Conservation (phyloP, 192 early-diverging fungal species). For the Gryganskiella cystojenkinii region DNA sequence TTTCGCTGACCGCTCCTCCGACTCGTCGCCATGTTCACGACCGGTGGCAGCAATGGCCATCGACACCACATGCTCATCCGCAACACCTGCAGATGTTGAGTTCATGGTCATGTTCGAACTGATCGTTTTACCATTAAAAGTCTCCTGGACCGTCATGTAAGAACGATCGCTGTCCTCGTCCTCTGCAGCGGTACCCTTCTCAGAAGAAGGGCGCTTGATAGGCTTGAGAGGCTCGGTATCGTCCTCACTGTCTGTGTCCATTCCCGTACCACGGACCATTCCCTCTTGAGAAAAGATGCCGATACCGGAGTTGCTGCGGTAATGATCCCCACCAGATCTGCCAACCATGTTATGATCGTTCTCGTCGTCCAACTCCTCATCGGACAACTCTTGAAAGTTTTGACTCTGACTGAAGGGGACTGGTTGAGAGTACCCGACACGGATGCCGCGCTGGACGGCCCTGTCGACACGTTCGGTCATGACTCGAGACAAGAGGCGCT, state of each 20-base stretch:
- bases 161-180: constrained; percentile 46
- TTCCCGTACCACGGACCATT: constrained; percentile 38
- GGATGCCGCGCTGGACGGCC: constrained; percentile 37
- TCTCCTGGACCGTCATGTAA: constrained; percentile 45
- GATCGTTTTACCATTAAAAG: background rate
- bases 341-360: constrained; percentile 3
- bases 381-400: constrained; percentile 35
- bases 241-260: constrained; percentile 44
- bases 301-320: constrained; percentile 22
- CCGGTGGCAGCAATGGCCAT: no score
- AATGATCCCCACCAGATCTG: background rate
- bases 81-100: no score
- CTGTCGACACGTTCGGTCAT: constrained; percentile 43
- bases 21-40: no score
- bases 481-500: constrained; percentile 28
- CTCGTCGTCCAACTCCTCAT: constrained; percentile 19
- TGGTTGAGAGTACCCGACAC: constrained; percentile 40
- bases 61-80: no score
- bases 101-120: constrained; percentile 7
- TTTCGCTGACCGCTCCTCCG: no score
- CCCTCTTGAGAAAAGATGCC: constrained; percentile 52
- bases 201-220: background rate
- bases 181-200: constrained; percentile 11
- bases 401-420: constrained; percentile 29
- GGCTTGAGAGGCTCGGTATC: constrained; percentile 3